Conservation (phyloP, 1,284 basidiomycete genomes). For the Papiliotrema flavescens region DNA sequence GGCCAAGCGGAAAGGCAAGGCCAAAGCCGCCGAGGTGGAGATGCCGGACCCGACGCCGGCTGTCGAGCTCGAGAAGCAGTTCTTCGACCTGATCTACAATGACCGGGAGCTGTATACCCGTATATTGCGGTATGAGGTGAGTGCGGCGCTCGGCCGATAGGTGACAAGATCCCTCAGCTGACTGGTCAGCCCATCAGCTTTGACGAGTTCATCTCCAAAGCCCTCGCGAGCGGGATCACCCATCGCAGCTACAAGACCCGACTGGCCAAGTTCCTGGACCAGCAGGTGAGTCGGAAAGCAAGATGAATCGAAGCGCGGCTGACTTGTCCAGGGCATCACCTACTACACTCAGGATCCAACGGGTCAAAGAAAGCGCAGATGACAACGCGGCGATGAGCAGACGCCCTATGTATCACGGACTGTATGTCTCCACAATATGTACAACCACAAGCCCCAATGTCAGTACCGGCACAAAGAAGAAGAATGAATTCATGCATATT, state of each 20-base stretch:
- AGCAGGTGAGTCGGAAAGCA: constrained; percentile 35
- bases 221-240: constrained; percentile 27
- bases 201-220: constrained; percentile 40
- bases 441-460: too few species aligned
- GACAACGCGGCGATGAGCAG: neutral
- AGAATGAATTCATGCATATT: too few species aligned
- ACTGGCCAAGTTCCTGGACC: constrained; percentile 40
- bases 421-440: too few species aligned
- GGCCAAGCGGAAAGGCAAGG: constrained; percentile 12
- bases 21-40: neutral
- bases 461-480: too few species aligned
- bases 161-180: too few species aligned
- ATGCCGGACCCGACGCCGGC: neutral
- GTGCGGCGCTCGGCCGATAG: constrained; percentile 3
- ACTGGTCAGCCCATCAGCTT: constrained; percentile 42
- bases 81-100: constrained; percentile 30
- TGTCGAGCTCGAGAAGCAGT: constrained; percentile 19
- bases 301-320: neutral
- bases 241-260: constrained; percentile 35
- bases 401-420: neutral
- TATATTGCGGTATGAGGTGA: constrained; percentile 45
- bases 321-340: constrained; percentile 30
- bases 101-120: constrained; percentile 32
- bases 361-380: constrained; percentile 28
- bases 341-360: constrained; percentile 40